Percentiles rank a stretch among this genome's conserved stretches.
Conservation (phyloP, 345 rosid species). For the Populus deltoides region DNA sequence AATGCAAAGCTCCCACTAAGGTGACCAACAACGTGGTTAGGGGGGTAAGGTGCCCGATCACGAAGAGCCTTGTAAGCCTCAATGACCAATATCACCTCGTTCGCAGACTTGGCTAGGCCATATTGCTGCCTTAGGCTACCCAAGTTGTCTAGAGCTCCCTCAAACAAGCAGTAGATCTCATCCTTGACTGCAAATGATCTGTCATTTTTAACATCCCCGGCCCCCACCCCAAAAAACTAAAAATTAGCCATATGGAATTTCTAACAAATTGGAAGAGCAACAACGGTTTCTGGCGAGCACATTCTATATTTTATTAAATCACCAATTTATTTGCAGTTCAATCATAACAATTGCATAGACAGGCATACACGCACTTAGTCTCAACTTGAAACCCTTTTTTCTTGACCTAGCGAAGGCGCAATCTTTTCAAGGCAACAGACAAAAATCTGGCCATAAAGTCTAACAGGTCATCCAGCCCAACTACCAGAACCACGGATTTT, state of each 20-base stretch:
- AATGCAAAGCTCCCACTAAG: constrained; percentile 79
- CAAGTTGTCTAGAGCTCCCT: constrained; percentile 88
- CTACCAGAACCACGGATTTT: background rate
- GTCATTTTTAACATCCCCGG: constrained; percentile 13
- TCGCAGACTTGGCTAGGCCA: constrained; percentile 78
- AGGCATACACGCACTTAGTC: no score
- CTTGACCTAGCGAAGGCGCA: no score
- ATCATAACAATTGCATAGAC: no score
- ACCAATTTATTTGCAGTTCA: no score
- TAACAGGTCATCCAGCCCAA: no score
- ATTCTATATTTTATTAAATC: no score
- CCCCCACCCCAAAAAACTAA: background rate
- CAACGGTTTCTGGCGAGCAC: no score
- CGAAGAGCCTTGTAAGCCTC: constrained; percentile 99
- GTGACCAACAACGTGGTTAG: constrained; percentile 86
- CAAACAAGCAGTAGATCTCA: constrained; percentile 89
- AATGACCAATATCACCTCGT: constrained; percentile 79
- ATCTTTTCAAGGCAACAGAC: no score
- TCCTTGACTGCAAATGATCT: constrained; percentile 93
- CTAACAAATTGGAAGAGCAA: no score
- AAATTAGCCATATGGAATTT: background rate
- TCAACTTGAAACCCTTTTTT: no score
- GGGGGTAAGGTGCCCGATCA: constrained; percentile 93
- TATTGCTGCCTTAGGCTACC: constrained; percentile 94
- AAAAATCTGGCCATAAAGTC: no score